A percentile compares a stretch with the other conserved stretches of the same genome.
phyloP scores from a whole-genome alignment of 1,284 basidiomycete genomes.

The Jaminaea rosea region DNA sequence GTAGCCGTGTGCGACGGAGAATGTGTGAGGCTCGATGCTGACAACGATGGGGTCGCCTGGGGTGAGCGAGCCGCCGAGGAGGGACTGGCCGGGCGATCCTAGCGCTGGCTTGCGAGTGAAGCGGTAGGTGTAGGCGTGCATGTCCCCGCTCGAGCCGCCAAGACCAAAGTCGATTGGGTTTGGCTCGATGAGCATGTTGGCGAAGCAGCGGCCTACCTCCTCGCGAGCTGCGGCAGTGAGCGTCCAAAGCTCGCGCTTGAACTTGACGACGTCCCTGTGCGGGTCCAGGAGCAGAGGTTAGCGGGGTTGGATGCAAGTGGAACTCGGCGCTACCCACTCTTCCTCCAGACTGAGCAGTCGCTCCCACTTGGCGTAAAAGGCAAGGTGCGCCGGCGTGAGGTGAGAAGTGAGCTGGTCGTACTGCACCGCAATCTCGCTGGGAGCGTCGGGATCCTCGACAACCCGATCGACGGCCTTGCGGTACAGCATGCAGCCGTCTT shows the following conservation, averaged over 20 bases:
- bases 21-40: conserved; percentile 71
- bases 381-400: conserved; percentile 59
- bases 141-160: neutral
- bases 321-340: too few species aligned
- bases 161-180: neutral
- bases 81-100: conserved; percentile 27
- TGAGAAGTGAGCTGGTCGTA: conserved; percentile 74
- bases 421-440: conserved; percentile 61
- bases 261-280: conserved; percentile 67
- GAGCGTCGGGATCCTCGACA: conserved; percentile 9
- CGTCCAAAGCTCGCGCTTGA: conserved; percentile 88
- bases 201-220: conserved; percentile 49
- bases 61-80: conserved; percentile 70
- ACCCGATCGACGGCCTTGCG: conserved; percentile 54
- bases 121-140: conserved; percentile 57
- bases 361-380: conserved; percentile 89
- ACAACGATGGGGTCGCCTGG: conserved; percentile 69
- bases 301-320: too few species aligned
- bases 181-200: conserved; percentile 42
- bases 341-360: conserved; percentile 77
- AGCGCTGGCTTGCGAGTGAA: conserved; percentile 53
- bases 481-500: conserved; percentile 87
- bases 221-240: conserved; percentile 72
- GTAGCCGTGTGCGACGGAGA: conserved; percentile 76
- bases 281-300: too few species aligned